phyloP scores from a whole-genome alignment of 129 eudicot species.

The Helianthus tuberosus region DNA sequence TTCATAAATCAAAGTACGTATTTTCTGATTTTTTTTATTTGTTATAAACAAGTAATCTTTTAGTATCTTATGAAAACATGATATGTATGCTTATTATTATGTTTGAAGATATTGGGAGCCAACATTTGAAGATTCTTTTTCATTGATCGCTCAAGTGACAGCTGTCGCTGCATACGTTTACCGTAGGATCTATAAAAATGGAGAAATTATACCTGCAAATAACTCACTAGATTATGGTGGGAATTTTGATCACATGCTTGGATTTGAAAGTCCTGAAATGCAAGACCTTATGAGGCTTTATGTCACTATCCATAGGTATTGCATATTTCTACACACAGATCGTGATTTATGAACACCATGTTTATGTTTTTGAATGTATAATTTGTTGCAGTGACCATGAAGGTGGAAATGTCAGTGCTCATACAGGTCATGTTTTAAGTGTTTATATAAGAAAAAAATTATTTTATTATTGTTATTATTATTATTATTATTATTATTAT shows the following conservation, averaged over 20 bases:
- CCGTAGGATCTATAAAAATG: constrained; percentile 92
- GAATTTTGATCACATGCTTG: constrained; percentile 96
- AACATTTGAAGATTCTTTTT: constrained; percentile 84
- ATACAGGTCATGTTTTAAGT: constrained; percentile 96
- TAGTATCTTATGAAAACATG: neutral
- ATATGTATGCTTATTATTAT: constrained; percentile 6
- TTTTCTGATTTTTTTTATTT: neutral
- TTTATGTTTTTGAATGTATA: constrained; percentile 2
- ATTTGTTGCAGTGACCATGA: constrained; percentile 85
- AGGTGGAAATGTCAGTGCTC: constrained; percentile 99
- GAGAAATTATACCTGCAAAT: constrained; percentile 58
- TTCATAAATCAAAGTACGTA: constrained; percentile 87
- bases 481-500: too few species aligned
- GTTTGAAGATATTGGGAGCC: constrained; percentile 90
- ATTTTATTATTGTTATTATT: too few species aligned
- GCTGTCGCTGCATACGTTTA: constrained; percentile 90
- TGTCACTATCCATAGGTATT: constrained; percentile 86
- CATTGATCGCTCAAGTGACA: constrained; percentile 92
- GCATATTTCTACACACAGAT: neutral
- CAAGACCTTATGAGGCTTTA: constrained; percentile 98
- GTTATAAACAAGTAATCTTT: neutral
- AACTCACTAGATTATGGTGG: constrained; percentile 97
- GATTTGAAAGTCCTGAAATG: constrained; percentile 82
- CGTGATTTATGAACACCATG: neutral
- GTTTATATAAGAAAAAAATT: neutral